Conservation (phyloP, 1,139 yeast genomes). For the Trichomonascaceae sp. region DNA sequence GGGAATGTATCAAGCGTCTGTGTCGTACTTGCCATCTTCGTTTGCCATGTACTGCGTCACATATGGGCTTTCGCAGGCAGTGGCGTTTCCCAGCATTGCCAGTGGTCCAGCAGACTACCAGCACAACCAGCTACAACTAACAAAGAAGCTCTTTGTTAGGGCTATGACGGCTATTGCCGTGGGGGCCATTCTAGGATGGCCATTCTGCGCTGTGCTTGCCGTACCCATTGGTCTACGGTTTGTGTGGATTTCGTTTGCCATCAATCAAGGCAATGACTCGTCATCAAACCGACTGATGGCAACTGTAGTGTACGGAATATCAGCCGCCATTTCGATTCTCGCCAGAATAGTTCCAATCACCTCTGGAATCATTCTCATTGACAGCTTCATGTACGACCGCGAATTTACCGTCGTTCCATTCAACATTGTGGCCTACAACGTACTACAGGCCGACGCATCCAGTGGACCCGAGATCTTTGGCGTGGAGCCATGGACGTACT, state of each 20-base stretch:
- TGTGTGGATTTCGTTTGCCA: conserved; percentile 7
- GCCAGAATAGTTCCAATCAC: conserved; percentile 8
- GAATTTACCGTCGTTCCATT: conserved; percentile 52
- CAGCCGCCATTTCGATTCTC: conserved; percentile 3
- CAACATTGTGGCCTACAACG: conserved; percentile 77
- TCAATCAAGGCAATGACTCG: too few species aligned
- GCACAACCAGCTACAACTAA: conserved; percentile 18
- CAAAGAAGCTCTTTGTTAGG: conserved; percentile 4
- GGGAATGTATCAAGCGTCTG: conserved; percentile 78
- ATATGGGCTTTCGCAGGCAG: conserved; percentile 36
- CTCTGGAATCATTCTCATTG: conserved; percentile 35
- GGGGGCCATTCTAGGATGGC: conserved; percentile 87
- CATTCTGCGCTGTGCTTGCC: conserved; percentile 60
- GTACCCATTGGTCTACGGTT: conserved; percentile 36
- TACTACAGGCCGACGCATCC: conserved; percentile 48
- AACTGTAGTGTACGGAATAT: neutral
- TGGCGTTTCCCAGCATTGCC: conserved; percentile 11
- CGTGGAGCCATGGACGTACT: conserved; percentile 69
- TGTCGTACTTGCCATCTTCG: conserved; percentile 75
- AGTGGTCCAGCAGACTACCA: too few species aligned
- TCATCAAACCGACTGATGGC: too few species aligned
- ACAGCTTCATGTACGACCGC: conserved; percentile 52
- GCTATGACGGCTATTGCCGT: conserved; percentile 42
- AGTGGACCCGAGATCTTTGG: conserved; percentile 90
- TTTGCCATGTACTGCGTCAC: conserved; percentile 62